Evolutionary conservation across 2,329 filamentous ascomycete species (phyloP).

Genomic region (Epichloe glyceriae): DNA sequence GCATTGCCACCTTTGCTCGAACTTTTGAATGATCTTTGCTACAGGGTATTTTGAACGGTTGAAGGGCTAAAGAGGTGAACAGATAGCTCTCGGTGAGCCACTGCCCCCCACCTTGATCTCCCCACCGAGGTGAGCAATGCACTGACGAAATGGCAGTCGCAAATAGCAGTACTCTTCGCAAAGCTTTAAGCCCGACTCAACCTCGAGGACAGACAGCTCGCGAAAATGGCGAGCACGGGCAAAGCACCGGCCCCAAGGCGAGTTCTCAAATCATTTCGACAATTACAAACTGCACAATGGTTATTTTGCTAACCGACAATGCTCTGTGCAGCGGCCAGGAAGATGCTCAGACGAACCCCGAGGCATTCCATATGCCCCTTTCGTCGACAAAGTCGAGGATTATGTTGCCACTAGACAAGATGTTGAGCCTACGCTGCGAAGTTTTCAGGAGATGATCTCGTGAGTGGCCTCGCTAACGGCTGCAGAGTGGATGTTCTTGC

Average conservation of each 20-base stretch:
- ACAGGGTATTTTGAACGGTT: neutral
- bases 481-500: neutral
- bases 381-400: constrained; percentile 80
- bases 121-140: constrained; percentile 16
- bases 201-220: constrained; percentile 11
- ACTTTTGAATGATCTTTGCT: neutral
- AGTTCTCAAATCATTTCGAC: constrained; percentile 4
- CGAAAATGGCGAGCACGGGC: constrained; percentile 28
- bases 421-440: constrained; percentile 68
- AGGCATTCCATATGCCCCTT: constrained; percentile 72
- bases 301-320: neutral
- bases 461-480: constrained; percentile 29
- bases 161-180: constrained; percentile 14
- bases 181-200: constrained; percentile 13
- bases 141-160: constrained; percentile 19
- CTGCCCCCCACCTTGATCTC: constrained; percentile 14
- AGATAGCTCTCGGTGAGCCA: neutral
- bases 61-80: neutral
- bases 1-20: too few relatives aligned
- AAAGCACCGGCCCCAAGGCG: constrained; percentile 25
- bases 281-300: neutral
- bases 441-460: constrained; percentile 91
- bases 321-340: constrained; percentile 24
- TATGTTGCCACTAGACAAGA: constrained; percentile 68
- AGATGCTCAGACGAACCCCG: constrained; percentile 55